Percentiles rank a stretch among this genome's conserved stretches.
Conservation (phyloP, 768 basidiomycete genomes). For the Kwoniella pini region DNA sequence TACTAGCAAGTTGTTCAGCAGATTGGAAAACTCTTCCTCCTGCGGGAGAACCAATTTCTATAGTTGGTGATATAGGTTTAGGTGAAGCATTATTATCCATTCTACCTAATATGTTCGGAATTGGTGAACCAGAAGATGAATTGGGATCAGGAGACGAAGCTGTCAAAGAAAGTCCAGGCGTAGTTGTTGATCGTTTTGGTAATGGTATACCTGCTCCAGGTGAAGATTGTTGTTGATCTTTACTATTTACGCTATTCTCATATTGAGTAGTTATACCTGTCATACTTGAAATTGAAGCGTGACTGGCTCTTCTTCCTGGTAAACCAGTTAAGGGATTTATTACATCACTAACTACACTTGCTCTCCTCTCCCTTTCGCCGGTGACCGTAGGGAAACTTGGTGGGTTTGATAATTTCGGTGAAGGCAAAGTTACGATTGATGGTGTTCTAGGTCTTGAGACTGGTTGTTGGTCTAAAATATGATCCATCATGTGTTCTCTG, state of each 20-base stretch:
- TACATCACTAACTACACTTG: conserved; percentile 40
- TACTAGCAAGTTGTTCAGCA: conserved; percentile 58
- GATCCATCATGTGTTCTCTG: conserved; percentile 91
- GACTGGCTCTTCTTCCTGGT: conserved; percentile 34
- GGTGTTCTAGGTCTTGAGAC: conserved; percentile 48
- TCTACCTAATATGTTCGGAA: conserved; percentile 8
- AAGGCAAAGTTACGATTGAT: conserved; percentile 41
- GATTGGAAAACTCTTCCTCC: conserved; percentile 26
- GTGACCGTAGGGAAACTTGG: conserved; percentile 4
- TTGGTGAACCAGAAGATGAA: no score
- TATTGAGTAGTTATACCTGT: not conserved
- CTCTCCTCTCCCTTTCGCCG: conserved; percentile 12
- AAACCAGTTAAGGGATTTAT: conserved; percentile 47
- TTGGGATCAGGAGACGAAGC: conserved; percentile 29
- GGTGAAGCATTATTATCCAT: conserved; percentile 27
- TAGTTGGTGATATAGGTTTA: conserved; percentile 20
- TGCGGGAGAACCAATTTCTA: not conserved
- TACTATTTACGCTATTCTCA: not conserved
- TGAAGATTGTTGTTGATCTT: conserved; percentile 1
- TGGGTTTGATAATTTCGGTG: conserved; percentile 19
- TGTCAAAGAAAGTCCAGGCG: conserved; percentile 32
- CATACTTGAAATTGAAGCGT: conserved; percentile 5
- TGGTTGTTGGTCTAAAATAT: conserved; percentile 57
- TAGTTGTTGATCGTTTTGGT: conserved; percentile 13
- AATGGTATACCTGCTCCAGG: conserved; percentile 28